Conservation (phyloP, 768 basidiomycete genomes). For the Porpolomopsis calyptriformis region DNA sequence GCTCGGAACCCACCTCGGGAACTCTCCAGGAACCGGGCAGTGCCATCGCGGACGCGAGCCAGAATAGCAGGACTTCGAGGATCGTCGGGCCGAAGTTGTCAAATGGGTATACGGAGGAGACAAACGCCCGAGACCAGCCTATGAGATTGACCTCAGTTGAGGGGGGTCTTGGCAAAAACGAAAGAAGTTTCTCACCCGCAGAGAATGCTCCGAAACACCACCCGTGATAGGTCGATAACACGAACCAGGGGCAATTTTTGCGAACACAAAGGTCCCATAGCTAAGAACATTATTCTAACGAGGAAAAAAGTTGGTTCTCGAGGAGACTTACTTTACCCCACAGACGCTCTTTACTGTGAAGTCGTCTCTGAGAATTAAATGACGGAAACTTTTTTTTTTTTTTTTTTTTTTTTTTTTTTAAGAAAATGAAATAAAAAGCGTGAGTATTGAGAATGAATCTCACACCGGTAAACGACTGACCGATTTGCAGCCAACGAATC, state of each 20-base stretch:
- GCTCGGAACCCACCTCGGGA: conserved; percentile 32
- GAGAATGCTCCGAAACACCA: conserved; percentile 58
- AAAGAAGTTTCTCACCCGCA: conserved; percentile 26
- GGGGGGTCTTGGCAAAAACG: background rate
- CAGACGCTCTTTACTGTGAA: conserved; percentile 38
- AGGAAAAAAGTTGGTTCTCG: too few species aligned
- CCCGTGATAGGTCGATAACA: conserved; percentile 47
- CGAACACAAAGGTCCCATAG: conserved; percentile 48
- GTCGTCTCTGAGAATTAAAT: conserved; percentile 17
- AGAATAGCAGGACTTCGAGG: conserved; percentile 41
- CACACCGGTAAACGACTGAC: conserved; percentile 17
- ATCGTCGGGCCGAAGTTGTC: conserved; percentile 36
- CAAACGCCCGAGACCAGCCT: conserved; percentile 48
- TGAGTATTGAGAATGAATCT: too few species aligned
- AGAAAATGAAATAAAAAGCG: too few species aligned
- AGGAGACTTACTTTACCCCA: conserved; percentile 44
- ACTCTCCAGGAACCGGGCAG: conserved; percentile 22
- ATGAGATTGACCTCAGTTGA: conserved; percentile 3
- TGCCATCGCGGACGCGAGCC: conserved; percentile 45
- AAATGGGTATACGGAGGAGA: conserved; percentile 34
- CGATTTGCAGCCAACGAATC: conserved; percentile 37
- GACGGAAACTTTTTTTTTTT: conserved; percentile 42
- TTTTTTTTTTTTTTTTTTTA: too few species aligned
- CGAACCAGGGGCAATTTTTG: conserved; percentile 41
- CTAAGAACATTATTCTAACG: conserved; percentile 16